Conservation (phyloP, 75 land plant genomes). For the Picea glauca region DNA sequence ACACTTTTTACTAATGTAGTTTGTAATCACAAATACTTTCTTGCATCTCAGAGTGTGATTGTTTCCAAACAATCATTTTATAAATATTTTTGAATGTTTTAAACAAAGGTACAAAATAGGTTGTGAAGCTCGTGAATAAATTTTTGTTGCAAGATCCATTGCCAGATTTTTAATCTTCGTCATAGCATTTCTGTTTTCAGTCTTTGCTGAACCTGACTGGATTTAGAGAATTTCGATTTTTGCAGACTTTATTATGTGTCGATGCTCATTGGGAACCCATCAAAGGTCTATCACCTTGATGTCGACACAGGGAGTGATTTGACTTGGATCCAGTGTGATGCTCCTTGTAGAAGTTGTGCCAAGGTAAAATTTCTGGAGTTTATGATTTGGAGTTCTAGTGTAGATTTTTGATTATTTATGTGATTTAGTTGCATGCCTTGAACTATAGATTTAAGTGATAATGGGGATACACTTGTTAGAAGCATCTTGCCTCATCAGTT, state of each 20-base stretch:
- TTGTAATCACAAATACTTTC: neutral
- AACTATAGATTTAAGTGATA: neutral
- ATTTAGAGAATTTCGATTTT: neutral
- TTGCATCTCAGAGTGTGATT: neutral
- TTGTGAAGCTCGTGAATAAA: neutral
- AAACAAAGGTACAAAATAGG: neutral
- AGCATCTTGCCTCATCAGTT: neutral
- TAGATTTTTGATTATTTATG: neutral
- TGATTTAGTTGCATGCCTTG: constrained; percentile 7
- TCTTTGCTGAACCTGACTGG: constrained; percentile 4
- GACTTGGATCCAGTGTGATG: constrained; percentile 93
- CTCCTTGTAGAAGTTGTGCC: constrained; percentile 79
- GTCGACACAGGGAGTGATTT: constrained; percentile 91
- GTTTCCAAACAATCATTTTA: neutral
- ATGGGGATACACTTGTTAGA: neutral
- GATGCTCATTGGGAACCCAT: constrained; percentile 61
- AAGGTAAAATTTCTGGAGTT: constrained; percentile 28
- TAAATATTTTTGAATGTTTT: neutral
- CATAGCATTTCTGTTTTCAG: neutral
- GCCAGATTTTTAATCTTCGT: neutral
- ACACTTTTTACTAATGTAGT: neutral
- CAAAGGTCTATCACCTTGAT: constrained; percentile 63
- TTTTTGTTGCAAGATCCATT: neutral
- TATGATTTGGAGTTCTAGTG: neutral
- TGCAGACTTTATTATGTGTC: constrained; percentile 66